Percentiles rank a stretch among this genome's conserved stretches.
Conservation (phyloP, 2,329 filamentous ascomycete species). For the Fusarium sp. region DNA sequence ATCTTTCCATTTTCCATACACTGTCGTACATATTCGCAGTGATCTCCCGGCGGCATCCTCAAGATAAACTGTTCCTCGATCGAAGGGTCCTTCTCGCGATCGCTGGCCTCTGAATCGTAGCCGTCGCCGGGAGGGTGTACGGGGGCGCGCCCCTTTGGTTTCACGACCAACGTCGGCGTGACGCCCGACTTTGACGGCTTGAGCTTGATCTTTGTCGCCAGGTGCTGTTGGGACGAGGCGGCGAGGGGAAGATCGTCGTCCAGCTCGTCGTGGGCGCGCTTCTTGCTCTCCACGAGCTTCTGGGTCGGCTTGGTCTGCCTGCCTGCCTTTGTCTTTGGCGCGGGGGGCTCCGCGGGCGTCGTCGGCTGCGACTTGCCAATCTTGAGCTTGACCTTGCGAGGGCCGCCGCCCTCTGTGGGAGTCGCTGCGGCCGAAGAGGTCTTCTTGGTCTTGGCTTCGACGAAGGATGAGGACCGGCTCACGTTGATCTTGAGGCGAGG, state of each 20-base stretch:
- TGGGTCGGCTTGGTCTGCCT: conserved; percentile 68
- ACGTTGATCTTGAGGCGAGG: conserved; percentile 55
- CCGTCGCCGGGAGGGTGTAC: conserved; percentile 82
- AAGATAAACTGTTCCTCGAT: conserved; percentile 92
- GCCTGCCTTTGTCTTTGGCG: conserved; percentile 68
- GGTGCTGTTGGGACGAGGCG: conserved; percentile 34
- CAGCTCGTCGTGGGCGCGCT: conserved; percentile 68
- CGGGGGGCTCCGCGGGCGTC: conserved; percentile 49
- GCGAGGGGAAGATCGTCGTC: conserved; percentile 54
- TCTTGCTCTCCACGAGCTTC: conserved; percentile 68
- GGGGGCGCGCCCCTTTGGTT: conserved; percentile 74
- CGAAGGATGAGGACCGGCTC: conserved; percentile 49
- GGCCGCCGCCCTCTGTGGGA: conserved; percentile 46
- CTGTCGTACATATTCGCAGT: conserved; percentile 84
- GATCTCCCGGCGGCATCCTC: conserved; percentile 86
- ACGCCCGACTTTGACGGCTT: conserved; percentile 51
- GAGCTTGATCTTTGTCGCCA: conserved; percentile 66
- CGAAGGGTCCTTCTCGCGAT: conserved; percentile 85
- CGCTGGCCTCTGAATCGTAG: conserved; percentile 96
- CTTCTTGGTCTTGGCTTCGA: conserved; percentile 38
- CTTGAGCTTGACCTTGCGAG: conserved; percentile 56
- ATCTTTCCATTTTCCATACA: conserved; percentile 82
- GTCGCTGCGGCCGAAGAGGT: conserved; percentile 35
- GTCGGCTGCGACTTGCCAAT: conserved; percentile 52
- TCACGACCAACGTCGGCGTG: conserved; percentile 59